Base-by-base conservation (phyloP, 371 early-diverging fungal genomes). In the Parasitella parasitica region DNA sequence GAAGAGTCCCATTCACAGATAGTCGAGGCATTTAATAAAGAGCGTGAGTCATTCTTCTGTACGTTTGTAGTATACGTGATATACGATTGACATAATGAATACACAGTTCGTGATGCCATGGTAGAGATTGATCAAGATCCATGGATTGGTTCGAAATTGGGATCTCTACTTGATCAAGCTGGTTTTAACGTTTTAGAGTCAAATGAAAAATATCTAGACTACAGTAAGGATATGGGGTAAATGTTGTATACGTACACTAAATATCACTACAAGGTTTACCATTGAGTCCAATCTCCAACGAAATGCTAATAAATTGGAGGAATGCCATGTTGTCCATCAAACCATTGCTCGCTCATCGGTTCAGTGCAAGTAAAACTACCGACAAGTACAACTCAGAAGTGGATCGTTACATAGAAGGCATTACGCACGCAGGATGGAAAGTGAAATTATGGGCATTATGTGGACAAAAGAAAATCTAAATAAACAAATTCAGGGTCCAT, bases 241-340 rank as follows among this genome's bases (percentile, higher is more conserved):
- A 11, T 9, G 5, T 18, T n/a, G n/a, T n/a, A n/a, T n/a, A n/a
- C n/a, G n/a, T n/a, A n/a, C n/a, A n/a, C n/a, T n/a, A n/a, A 2
- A 28, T 20, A 24, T 6, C 6, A 41, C 8, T 8, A 3, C 18
- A 41, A 75, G 74, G 65, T n/a, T 26, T 68, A 35, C 63, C 68
- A 5, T 43, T 55, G 9, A 60, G 71, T 53, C 73, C 79, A 6
- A 61, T 78, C 49, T 57, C 72, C 12, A 67, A 50, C 46, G 79
- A 78, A 60, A 71, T 78, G 76, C 28, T 73, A 18, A 63, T 67
- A 54, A 73, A 73, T 34, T 78, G 79, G 79, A 75, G 70, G 58
- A 69, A 39, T 30, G 74, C 74, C 6, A 56, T 78, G 66, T 35
- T 64, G 12, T 65, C 74, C 39, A 36, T 78, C 30, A 69, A 70